A percentile compares a stretch with the other conserved stretches of the same genome.
Evolutionary conservation across 176 grass and related monocot species (phyloP).

Genomic region (Juncus inflexus): DNA sequence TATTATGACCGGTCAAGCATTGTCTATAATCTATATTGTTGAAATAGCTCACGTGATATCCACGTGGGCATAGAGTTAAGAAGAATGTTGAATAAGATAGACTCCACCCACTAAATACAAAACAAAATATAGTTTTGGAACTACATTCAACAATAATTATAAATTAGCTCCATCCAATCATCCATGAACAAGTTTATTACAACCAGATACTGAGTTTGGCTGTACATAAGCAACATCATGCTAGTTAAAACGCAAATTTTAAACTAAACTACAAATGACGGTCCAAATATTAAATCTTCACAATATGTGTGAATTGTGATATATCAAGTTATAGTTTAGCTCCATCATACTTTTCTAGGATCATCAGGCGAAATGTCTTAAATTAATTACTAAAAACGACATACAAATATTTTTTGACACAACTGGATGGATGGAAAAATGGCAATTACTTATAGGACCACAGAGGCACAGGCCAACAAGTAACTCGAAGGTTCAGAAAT

Average conservation of each 20-base stretch:
- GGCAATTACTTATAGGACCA: no score
- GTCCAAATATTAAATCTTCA: no score
- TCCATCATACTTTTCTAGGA: no score
- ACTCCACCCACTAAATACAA: slow-evolving; percentile 1
- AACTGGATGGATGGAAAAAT: no score
- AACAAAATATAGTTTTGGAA: slow-evolving; percentile 9
- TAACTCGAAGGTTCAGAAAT: no score
- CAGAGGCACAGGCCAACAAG: no score
- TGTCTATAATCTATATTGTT: not conserved
- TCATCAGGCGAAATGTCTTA: no score
- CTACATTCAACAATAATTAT: slow-evolving; percentile 22
- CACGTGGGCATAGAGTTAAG: slow-evolving; percentile 13
- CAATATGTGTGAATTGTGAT: no score
- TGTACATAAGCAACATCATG: slow-evolving; percentile 33
- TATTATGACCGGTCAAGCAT: no score
- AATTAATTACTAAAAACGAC: no score
- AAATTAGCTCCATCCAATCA: slow-evolving; percentile 11
- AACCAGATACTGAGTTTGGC: slow-evolving; percentile 54
- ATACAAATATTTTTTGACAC: no score
- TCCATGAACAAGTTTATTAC: slow-evolving; percentile 36
- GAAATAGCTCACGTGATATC: slow-evolving; percentile 10
- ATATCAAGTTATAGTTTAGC: no score
- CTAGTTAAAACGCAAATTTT: not conserved
- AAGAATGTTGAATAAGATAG: slow-evolving; percentile 7
- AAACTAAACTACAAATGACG: not conserved